Evolutionary conservation across 495 filamentous ascomycete genomes (phyloP).

Genomic region (Endocarpon pusillum): DNA sequence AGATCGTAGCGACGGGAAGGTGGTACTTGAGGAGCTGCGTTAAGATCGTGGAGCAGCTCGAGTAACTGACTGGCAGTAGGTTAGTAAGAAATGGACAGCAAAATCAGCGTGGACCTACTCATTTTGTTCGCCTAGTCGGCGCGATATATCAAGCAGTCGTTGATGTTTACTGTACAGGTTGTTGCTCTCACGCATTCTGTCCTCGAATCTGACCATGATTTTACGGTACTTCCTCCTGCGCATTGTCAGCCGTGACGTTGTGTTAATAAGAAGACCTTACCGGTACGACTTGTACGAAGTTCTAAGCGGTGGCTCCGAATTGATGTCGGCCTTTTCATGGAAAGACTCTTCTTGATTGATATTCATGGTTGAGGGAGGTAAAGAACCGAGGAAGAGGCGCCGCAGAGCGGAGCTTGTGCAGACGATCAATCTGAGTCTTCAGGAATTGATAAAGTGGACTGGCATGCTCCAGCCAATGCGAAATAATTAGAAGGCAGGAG

Average conservation of each 20-base stretch:
- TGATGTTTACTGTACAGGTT: constrained; percentile 59
- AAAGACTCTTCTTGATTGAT: no score
- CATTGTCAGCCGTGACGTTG: neutral
- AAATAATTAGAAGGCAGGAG: no score
- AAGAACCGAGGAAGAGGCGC: no score
- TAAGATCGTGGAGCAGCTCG: constrained; percentile 75
- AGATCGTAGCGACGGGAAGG: constrained; percentile 52
- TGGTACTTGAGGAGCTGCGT: constrained; percentile 58
- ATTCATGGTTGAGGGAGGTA: no score
- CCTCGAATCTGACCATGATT: constrained; percentile 71
- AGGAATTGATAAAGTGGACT: no score
- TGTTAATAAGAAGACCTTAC: constrained; percentile 1
- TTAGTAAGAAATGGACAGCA: no score
- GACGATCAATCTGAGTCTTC: no score
- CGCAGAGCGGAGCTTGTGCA: no score
- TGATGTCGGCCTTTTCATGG: no score
- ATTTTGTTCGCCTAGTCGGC: constrained; percentile 70
- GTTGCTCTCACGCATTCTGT: constrained; percentile 64
- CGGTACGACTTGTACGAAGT: constrained; percentile 10
- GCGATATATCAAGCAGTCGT: constrained; percentile 55
- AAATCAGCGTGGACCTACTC: constrained; percentile 34
- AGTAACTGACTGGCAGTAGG: constrained; percentile 42
- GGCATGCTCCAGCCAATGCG: no score
- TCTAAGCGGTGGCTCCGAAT: constrained; percentile 1
- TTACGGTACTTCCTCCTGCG: constrained; percentile 93